Base-by-base conservation (phyloP, 164 flowering plant genomes). In the Sedum album region DNA sequence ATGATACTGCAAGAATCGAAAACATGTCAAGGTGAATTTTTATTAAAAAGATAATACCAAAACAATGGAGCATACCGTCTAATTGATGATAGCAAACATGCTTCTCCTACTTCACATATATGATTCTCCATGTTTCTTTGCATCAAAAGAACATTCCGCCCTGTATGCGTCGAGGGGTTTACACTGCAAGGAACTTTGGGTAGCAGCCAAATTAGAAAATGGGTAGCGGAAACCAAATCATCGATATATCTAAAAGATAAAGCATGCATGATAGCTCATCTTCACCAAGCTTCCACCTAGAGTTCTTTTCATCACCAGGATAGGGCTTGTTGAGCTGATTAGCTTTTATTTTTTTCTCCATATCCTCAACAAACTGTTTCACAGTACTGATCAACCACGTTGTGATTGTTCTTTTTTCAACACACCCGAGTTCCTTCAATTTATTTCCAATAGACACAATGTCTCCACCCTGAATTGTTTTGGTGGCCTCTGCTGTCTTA, bases 261-360 rank as follows among this genome's bases (percentile, higher is more conserved):
- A 95, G 71, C 70, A 90, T 78, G 65, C 77, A 62, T 38, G 91
- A 83, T 53, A 95, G 80, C 72, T 86, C 96, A 72, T 92, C 96
- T 75, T 92, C 98, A 70, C 89, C 86, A 68, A 95, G 90, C 81
- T 84, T 95, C 99, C 99, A 92, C 25, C 65, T 73, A 1, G 67
- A 69, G 71, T 77, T 76, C 71, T 75, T 78, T 15, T 85, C 96
- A 76, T 87, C 91, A 69, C 68, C 76, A 66, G 87, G 51, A 31
- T 76, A 80, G 26, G 83, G 49, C 68, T 89, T 82, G 68, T 79
- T 72, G 74, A 72, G 74, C 66, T 85, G 96, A 23, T 84, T 89
- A 68, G 73, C 79, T 73, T 84, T 87, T 31, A 77, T 66, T 65
- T 76, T 72, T 74, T 80, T 92, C 67, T 84, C 96, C 68, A 75